Evolutionary conservation across 306 rosid species (phyloP).

Genomic region (Vigna trinervia): DNA sequence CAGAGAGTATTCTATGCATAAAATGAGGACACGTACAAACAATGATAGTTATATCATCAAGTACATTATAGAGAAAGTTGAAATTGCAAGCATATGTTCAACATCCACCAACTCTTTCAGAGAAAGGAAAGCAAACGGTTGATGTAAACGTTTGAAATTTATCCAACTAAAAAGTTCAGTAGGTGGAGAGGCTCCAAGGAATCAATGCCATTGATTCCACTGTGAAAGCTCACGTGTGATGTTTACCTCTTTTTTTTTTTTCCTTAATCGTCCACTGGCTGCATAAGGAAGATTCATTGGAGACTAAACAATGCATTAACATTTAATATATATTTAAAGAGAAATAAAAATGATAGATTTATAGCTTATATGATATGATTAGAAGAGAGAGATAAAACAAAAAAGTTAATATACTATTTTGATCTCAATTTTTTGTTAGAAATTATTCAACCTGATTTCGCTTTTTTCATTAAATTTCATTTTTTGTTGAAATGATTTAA

Average conservation of each 20-base stretch:
- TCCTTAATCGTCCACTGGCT: background rate
- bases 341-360: too few species aligned
- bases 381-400: too few species aligned
- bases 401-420: too few species aligned
- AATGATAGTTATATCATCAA: background rate
- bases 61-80: background rate
- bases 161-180: constrained; percentile 21
- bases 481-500: too few species aligned
- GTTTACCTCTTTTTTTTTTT: too few species aligned
- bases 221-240: background rate
- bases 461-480: too few species aligned
- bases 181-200: constrained; percentile 29
- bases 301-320: too few species aligned
- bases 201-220: background rate
- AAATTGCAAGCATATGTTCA: constrained; percentile 13
- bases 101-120: constrained; percentile 1
- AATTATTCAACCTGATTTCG: too few species aligned
- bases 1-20: background rate
- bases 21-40: constrained; percentile 15
- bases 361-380: too few species aligned
- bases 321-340: too few species aligned
- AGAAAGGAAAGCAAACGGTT: constrained; percentile 1
- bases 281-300: background rate
- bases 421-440: too few species aligned
- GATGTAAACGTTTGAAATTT: background rate